These are phyloP conservation scores for Phytomonas serpens DNA, from an alignment of 208 protist species.

Conservation along the genomic window DNA sequence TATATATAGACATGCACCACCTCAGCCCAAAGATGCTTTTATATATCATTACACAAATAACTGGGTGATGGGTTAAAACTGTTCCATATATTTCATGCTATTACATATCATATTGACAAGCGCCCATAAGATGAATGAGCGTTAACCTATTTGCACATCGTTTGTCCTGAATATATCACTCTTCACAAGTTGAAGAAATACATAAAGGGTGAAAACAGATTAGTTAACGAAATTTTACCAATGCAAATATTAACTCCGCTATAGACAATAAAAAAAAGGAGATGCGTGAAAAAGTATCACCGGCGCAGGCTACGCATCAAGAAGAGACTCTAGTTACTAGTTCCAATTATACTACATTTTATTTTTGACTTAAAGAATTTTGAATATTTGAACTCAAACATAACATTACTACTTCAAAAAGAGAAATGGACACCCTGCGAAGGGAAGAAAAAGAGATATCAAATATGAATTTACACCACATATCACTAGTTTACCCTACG, in stretches of 20 bases:
- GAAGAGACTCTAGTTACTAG: not conserved
- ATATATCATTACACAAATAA: not conserved
- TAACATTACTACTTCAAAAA: not conserved
- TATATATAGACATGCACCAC: not conserved
- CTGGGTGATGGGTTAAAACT: not conserved
- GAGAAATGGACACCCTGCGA: not conserved
- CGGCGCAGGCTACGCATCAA: not conserved
- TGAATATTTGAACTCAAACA: not conserved
- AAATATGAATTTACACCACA: conserved; percentile 2
- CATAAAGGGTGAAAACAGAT: conserved; percentile 13
- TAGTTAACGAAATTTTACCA: conserved; percentile 2
- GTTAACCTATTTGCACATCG: too few relatives aligned
- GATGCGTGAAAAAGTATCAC: conserved; percentile 1
- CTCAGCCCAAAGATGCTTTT: not conserved
- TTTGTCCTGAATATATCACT: not conserved
- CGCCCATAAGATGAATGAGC: too few relatives aligned
- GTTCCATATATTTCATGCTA: not conserved
- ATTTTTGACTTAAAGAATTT: not conserved
- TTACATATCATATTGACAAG: not conserved
- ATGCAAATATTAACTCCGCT: not conserved
- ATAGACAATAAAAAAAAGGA: not conserved
- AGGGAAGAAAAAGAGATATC: not conserved
- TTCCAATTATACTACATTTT: not conserved
- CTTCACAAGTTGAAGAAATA: not conserved
- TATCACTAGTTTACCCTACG: not conserved